Base-by-base conservation (phyloP, 441 rosid species). In the Eutrema salsugineum region DNA sequence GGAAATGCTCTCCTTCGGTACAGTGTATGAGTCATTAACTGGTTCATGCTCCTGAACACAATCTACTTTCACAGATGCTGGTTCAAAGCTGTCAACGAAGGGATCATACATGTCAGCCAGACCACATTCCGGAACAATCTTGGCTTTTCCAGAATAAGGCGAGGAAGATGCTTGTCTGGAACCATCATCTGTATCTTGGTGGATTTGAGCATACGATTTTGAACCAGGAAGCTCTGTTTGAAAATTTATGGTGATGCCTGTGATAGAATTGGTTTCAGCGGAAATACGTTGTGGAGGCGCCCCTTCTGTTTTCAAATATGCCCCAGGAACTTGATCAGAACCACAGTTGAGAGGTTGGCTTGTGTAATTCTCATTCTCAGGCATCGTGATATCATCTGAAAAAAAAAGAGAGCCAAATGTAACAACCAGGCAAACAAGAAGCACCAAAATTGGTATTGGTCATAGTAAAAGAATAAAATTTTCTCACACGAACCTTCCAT, bases 31-130 rank as follows among this genome's bases (percentile, higher is more conserved):
- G 63, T 76, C 83, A 43, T 72, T 63, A 7, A 77, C 64, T 48
- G 84, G 71, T 78, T 82, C 93, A 74, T 63, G 68, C 66, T 82
- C 83, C 38, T 76, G 82, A 35, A 68, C 64, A 72, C 76, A 51
- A 70, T 80, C 83, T 55, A 57, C 55, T 71, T 82, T 82, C 62
- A 78, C 77, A 65, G 87, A 75, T 11, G 78, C 71, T 61, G 93
- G 92, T 76, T 91, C 96, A 61, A 89, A 76, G 78, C 96, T 87
- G 84, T 94, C 98, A 38, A 91, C 79, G 46, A 91, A 83, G 4
- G 98, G 98, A 79, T 93, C 97, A 78, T 91, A 93, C 79, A 84
- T 90, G 68, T 85, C 88, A 40, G 81, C 78, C 44, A 74, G 5
- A 53, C 49, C 83, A 6, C 83, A 78, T 57, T 40, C 76, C 3